Evolutionary conservation across 2,329 filamentous ascomycete species (phyloP).

Genomic region (Neofusicoccum umdonicola): DNA sequence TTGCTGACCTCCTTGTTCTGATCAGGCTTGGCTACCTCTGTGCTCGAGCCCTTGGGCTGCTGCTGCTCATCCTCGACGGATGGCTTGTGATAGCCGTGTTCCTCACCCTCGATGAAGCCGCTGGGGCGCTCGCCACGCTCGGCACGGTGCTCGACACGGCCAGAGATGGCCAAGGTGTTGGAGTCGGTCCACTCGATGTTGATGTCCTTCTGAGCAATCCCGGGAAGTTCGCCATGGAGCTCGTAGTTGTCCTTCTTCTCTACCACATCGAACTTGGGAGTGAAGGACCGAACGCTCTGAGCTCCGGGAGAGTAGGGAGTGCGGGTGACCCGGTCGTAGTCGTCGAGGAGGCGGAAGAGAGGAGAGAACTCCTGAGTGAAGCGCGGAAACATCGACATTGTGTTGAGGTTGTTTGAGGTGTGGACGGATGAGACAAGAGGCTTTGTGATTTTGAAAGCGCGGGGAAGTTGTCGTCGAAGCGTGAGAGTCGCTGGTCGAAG

Average conservation of each 20-base stretch:
- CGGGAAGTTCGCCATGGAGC: constrained; percentile 77
- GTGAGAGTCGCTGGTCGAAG: constrained; percentile 27
- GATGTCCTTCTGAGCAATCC: constrained; percentile 70
- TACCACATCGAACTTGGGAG: constrained; percentile 74
- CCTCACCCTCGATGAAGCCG: constrained; percentile 46
- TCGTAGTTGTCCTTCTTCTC: constrained; percentile 69
- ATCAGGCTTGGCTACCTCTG: constrained; percentile 29
- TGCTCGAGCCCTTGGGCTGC: constrained; percentile 16
- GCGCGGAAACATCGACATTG: constrained; percentile 44
- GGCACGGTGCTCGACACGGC: constrained; percentile 64
- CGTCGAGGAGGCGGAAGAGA: constrained; percentile 49
- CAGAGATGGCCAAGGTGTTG: constrained; percentile 69
- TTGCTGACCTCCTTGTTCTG: constrained; percentile 41
- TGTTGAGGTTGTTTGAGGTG: constrained; percentile 23
- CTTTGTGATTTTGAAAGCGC: constrained; percentile 32
- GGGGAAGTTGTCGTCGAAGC: constrained; percentile 29
- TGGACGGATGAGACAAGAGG: constrained; percentile 23
- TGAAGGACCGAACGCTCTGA: constrained; percentile 56
- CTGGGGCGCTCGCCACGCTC: constrained; percentile 54
- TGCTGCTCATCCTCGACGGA: constrained; percentile 63
- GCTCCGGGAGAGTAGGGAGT: constrained; percentile 26
- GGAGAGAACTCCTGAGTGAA: constrained; percentile 41
- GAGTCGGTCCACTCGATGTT: constrained; percentile 76
- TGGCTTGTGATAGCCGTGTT: constrained; percentile 45
- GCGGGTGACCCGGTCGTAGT: constrained; percentile 40